Evolutionary conservation across 805 yeast genomes (phyloP), one percentile per base, ranked within the genome.

Genomic region (Yamadazyma sp.): DNA sequence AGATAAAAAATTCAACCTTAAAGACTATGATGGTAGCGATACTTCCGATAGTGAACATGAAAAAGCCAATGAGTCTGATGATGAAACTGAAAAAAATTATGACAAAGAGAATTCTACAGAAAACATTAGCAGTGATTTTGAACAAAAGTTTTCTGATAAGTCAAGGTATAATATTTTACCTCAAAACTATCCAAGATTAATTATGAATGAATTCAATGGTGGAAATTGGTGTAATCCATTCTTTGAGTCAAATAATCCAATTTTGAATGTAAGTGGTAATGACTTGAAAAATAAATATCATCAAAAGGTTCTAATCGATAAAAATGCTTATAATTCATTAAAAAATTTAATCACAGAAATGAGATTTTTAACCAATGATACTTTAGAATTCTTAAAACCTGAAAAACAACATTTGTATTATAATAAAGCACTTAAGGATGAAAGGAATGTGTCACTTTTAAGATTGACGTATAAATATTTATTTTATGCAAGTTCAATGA

Each of bases 141-240:
- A 35, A 12, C 12, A 27, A 6, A 27, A 27, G n/a, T 27, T 7
- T 15, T 18, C 27, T 16, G 55, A 68, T 5, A 60, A 56, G 33
- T 65, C 60, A 22, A 42, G 71, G 15, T 56, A 48, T 41, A 57
- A 65, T 31, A 33, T 58, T 11, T 42, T 81, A 23, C 93, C 91
- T 0, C 82, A 82, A 51, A 60, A 80, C 2, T 76, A 79, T 44
- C 88, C 93, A 7, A 66, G 93, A 40, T 80, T 83, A 48, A 58
- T 84, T 13, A 67, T 72, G 27, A 78, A 78, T 19, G 76, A 74
- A 36, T 83, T 79, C 53, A 79, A 79, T 46, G 91, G 88, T 12
- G 91, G 89, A n/a, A 79, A 80, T 41, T 83, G 88, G 82, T 73
- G 76, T 31, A 82, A 82, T 48, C 86, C 85, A 17, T 80, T 81